Evolutionary conservation across 1,284 basidiomycete genomes (phyloP).

Genomic region (Fomitopsis palustris): DNA sequence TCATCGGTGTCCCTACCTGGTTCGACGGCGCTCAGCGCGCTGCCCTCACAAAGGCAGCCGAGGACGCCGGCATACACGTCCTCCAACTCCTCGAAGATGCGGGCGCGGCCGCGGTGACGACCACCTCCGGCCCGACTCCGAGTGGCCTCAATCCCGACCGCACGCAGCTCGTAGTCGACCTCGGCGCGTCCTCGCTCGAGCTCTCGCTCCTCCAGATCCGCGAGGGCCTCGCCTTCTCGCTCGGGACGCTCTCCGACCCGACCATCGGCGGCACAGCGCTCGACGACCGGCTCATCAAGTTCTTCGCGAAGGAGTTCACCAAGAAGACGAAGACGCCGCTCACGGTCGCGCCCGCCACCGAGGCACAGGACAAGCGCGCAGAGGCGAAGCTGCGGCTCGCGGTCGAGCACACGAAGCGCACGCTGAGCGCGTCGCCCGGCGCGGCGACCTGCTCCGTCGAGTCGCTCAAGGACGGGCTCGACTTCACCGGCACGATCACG

Average conservation of each 20-base stretch:
- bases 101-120: conserved; percentile 68
- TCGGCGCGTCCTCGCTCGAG: conserved; percentile 64
- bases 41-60: conserved; percentile 73
- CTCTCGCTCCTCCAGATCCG: conserved; percentile 64
- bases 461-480: conserved; percentile 91
- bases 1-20: conserved; percentile 80
- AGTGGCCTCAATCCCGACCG: conserved; percentile 48
- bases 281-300: conserved; percentile 83
- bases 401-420: conserved; percentile 94
- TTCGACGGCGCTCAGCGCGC: conserved; percentile 70
- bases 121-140: conserved; percentile 44
- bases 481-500: conserved; percentile 93
- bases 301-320: conserved; percentile 95
- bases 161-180: conserved; percentile 69
- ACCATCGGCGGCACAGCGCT: conserved; percentile 60
- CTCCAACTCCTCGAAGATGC: conserved; percentile 86
- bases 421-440: conserved; percentile 83
- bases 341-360: conserved; percentile 53
- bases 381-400: conserved; percentile 93
- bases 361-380: conserved; percentile 77
- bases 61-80: conserved; percentile 81
- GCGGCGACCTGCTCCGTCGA: conserved; percentile 92
- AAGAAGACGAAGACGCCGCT: conserved; percentile 92
- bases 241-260: conserved; percentile 46
- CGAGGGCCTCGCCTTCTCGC: conserved; percentile 59